Evolutionary conservation across 495 filamentous ascomycete genomes (phyloP).

Genomic region (Aeminium ludgeri): DNA sequence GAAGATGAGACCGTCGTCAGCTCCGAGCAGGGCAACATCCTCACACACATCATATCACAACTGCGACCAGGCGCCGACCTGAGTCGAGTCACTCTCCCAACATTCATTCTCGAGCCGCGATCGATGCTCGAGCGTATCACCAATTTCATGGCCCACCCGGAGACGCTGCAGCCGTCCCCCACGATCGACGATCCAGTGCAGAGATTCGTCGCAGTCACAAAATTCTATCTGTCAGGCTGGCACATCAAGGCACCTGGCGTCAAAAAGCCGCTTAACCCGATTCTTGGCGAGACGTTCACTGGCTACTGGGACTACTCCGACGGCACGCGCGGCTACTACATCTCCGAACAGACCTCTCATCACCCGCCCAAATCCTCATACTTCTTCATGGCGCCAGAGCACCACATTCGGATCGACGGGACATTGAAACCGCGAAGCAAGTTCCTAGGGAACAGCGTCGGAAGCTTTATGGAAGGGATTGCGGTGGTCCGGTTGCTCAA

Average conservation of each 20-base stretch:
- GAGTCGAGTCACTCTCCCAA: slow-evolving; percentile 83
- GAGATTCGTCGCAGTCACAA: slow-evolving; percentile 85
- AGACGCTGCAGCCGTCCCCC: slow-evolving; percentile 78
- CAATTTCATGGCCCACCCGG: slow-evolving; percentile 99
- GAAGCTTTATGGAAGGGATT: slow-evolving; percentile 94
- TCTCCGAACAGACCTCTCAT: slow-evolving; percentile 93
- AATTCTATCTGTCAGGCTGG: slow-evolving; percentile 97
- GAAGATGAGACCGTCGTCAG: slow-evolving; percentile 72
- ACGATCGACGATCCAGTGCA: slow-evolving; percentile 76
- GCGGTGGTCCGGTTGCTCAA: slow-evolving; percentile 76
- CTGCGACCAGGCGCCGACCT: slow-evolving; percentile 88
- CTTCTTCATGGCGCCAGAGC: slow-evolving; percentile 95
- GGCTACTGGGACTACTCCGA: slow-evolving; percentile 92
- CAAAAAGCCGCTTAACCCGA: slow-evolving; percentile 95
- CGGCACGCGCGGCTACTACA: slow-evolving; percentile 77
- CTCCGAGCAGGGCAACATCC: slow-evolving; percentile 59
- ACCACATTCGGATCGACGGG: slow-evolving; percentile 88
- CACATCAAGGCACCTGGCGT: slow-evolving; percentile 96
- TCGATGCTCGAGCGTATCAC: slow-evolving; percentile 98
- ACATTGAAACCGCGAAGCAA: slow-evolving; percentile 91
- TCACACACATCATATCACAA: slow-evolving; percentile 92
- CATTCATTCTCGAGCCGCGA: slow-evolving; percentile 92
- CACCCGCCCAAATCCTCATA: slow-evolving; percentile 98
- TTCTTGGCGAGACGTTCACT: slow-evolving; percentile 87
- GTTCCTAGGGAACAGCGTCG: slow-evolving; percentile 92